These are phyloP conservation scores for Agaricus sinodeliciosus DNA, from an alignment of 768 basidiomycete species.

Conservation along the genomic window DNA sequence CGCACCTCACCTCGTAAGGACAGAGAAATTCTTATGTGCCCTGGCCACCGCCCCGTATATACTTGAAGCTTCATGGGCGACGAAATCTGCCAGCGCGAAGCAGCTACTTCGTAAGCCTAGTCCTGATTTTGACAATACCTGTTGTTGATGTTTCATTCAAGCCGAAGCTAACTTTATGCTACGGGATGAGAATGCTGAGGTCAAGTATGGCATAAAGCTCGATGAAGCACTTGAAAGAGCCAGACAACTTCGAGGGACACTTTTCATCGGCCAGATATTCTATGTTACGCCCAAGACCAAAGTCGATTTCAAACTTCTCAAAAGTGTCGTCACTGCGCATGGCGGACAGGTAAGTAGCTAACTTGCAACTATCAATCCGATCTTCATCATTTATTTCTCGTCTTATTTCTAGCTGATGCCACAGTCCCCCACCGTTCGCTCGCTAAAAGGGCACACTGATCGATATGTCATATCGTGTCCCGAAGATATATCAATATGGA, in stretches of 20 bases:
- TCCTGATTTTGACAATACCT: slow-evolving; percentile 1
- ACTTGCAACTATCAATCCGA: background rate
- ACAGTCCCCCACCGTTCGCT: slow-evolving; percentile 47
- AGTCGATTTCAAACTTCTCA: slow-evolving; percentile 54
- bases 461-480: slow-evolving; percentile 62
- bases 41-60: slow-evolving; percentile 57
- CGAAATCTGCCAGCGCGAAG: slow-evolving; percentile 46
- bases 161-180: slow-evolving; percentile 60
- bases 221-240: slow-evolving; percentile 54
- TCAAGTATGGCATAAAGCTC: slow-evolving; percentile 61
- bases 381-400: background rate
- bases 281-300: slow-evolving; percentile 67
- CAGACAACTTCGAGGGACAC: slow-evolving; percentile 38
- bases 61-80: slow-evolving; percentile 65
- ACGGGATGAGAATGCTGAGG: slow-evolving; percentile 55
- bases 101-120: slow-evolving; percentile 54
- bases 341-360: slow-evolving; percentile 58
- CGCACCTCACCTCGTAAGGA: slow-evolving; percentile 62
- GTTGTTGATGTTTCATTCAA: slow-evolving; percentile 21
- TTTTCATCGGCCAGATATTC: slow-evolving; percentile 64
- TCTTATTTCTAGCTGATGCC: slow-evolving; percentile 30
- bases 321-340: slow-evolving; percentile 59
- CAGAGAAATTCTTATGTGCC: slow-evolving; percentile 84
- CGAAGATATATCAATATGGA: slow-evolving; percentile 63
- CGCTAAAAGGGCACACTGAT: slow-evolving; percentile 41